Evolutionary conservation across 768 basidiomycete genomes (phyloP).

Genomic region (Ramaria rubella): DNA sequence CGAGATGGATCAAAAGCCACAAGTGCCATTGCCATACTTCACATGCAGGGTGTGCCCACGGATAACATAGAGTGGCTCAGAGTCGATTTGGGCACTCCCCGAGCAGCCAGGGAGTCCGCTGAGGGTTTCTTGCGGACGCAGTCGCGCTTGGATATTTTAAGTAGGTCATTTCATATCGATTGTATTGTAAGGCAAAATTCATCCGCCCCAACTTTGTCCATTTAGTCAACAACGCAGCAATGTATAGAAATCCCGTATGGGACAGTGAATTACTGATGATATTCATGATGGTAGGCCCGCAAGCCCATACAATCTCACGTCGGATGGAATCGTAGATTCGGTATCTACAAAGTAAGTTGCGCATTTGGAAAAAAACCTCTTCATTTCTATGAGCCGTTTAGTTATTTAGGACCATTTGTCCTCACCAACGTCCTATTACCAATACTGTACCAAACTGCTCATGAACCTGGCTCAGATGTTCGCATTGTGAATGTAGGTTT

Average conservation of each 20-base stretch:
- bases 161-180: too few species aligned
- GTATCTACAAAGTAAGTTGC: constrained; percentile 11
- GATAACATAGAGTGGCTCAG: constrained; percentile 42
- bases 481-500: constrained; percentile 49
- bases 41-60: constrained; percentile 36
- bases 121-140: constrained; percentile 45
- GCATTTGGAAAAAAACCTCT: background rate
- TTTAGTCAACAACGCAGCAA: constrained; percentile 54
- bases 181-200: too few species aligned
- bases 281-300: constrained; percentile 19
- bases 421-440: constrained; percentile 51
- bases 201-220: too few species aligned
- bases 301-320: constrained; percentile 16
- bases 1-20: constrained; percentile 40
- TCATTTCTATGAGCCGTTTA: constrained; percentile 20
- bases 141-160: constrained; percentile 48
- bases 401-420: constrained; percentile 49
- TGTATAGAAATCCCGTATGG: constrained; percentile 27
- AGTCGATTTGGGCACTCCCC: constrained; percentile 46
- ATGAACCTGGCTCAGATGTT: constrained; percentile 45
- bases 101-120: constrained; percentile 40
- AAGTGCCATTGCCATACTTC: constrained; percentile 42
- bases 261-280: background rate
- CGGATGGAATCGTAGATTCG: constrained; percentile 20
- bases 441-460: constrained; percentile 45